Percentiles rank a stretch among this genome's conserved stretches.
phyloP scores from a whole-genome alignment of 2,329 filamentous ascomycete genomes.

The Aspergillus sp. region DNA sequence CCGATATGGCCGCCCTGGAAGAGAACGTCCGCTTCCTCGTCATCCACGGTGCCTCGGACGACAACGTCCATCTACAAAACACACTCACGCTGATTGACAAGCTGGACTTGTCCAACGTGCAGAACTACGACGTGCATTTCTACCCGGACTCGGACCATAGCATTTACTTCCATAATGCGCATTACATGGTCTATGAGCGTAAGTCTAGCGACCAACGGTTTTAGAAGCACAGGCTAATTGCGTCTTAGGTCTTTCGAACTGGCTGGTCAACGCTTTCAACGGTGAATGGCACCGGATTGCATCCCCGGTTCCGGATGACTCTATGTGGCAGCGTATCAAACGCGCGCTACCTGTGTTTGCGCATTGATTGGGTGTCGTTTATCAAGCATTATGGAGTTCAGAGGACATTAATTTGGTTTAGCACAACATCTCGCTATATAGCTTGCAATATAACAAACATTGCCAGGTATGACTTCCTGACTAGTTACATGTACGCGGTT shows the following conservation, averaged over 20 bases:
- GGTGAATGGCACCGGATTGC: slow-evolving; percentile 77
- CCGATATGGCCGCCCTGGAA: slow-evolving; percentile 68
- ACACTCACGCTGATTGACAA: slow-evolving; percentile 83
- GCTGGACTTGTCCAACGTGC: slow-evolving; percentile 73
- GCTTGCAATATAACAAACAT: no score
- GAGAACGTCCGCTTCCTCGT: slow-evolving; percentile 83
- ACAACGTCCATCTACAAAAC: slow-evolving; percentile 98
- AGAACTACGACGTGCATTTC: slow-evolving; percentile 95
- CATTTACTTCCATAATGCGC: slow-evolving; percentile 92
- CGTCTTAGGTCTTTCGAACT: slow-evolving; percentile 55
- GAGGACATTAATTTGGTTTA: no score
- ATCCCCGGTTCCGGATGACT: slow-evolving; percentile 47
- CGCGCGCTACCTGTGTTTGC: slow-evolving; percentile 13
- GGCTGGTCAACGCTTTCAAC: slow-evolving; percentile 97
- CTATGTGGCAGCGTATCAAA: slow-evolving; percentile 24
- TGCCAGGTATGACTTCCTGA: no score
- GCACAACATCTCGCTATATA: no score
- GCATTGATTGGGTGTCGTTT: slow-evolving; percentile 1
- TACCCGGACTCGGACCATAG: slow-evolving; percentile 96
- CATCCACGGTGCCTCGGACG: slow-evolving; percentile 95
- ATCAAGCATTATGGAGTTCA: no score
- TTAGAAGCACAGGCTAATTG: background rate
- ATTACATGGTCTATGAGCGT: slow-evolving; percentile 90
- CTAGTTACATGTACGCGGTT: no score
- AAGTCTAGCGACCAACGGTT: slow-evolving; percentile 37